Conservation (phyloP, 768 basidiomycete species). For the Mycena haematopus region DNA sequence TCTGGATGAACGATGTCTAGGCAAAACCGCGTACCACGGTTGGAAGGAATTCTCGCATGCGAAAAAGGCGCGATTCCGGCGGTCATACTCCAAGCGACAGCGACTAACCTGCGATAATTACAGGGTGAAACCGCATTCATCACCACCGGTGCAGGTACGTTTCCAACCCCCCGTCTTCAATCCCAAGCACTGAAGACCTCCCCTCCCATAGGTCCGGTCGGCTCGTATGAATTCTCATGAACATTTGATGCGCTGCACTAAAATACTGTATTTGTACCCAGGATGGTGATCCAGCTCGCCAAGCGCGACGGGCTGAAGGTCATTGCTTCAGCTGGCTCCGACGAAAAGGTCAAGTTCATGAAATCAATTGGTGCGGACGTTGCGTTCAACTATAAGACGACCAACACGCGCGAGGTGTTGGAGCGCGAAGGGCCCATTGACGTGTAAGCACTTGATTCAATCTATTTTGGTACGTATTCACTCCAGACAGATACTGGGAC, state of each 20-base stretch:
- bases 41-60: slow-evolving; percentile 39
- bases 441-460: neutral
- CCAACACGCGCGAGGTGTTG: neutral
- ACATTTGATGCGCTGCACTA: too few species aligned
- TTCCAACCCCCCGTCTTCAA: neutral
- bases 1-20: slow-evolving; percentile 27
- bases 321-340: neutral
- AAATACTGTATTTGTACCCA: neutral
- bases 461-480: too few species aligned
- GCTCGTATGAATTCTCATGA: slow-evolving; percentile 13
- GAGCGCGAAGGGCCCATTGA: slow-evolving; percentile 5
- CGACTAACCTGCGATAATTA: neutral
- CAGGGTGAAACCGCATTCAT: slow-evolving; percentile 17
- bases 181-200: neutral
- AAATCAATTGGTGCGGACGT: too few species aligned
- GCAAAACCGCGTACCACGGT: slow-evolving; percentile 40
- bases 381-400: neutral
- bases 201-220: slow-evolving; percentile 6
- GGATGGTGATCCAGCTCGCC: slow-evolving; percentile 9
- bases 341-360: slow-evolving; percentile 1
- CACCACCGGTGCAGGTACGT: slow-evolving; percentile 10
- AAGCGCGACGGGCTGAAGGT: too few species aligned
- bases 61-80: slow-evolving; percentile 36
- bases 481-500: neutral
- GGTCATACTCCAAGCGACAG: too few species aligned